Percentiles rank a stretch among this genome's conserved stretches.
These are phyloP conservation scores for Citrus glauca DNA, from an alignment of 345 rosid species.

Conservation along the genomic window DNA sequence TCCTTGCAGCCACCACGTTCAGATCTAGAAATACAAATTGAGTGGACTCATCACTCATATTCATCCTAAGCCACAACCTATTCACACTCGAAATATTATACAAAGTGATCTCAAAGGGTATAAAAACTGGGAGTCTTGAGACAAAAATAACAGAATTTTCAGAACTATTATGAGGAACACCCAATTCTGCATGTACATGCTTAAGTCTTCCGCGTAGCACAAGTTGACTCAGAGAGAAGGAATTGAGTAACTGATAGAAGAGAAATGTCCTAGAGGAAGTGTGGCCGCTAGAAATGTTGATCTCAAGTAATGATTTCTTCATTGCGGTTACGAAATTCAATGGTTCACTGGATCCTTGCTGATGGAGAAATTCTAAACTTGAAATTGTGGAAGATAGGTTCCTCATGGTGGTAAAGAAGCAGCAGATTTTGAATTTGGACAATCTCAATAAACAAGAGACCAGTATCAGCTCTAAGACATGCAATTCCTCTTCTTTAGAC, in stretches of 20 bases:
- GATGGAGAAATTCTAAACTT: constrained; percentile 37
- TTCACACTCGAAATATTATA: constrained; percentile 34
- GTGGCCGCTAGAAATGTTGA: constrained; percentile 17
- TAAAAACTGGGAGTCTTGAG: constrained; percentile 65
- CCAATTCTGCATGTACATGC: constrained; percentile 46
- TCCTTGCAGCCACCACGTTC: constrained; percentile 30
- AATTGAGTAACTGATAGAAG: constrained; percentile 34
- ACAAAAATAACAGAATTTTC: constrained; percentile 62
- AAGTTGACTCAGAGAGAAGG: constrained; percentile 46
- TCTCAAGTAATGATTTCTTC: constrained; percentile 34
- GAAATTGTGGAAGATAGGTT: constrained; percentile 50
- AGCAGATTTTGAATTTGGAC: constrained; percentile 42
- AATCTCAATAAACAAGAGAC: constrained; percentile 49
- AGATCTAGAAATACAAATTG: constrained; percentile 61
- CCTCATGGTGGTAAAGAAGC: constrained; percentile 29
- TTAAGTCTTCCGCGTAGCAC: constrained; percentile 31
- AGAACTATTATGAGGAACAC: constrained; percentile 57
- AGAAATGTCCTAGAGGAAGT: constrained; percentile 19
- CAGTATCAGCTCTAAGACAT: constrained; percentile 46
- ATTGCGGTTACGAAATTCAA: constrained; percentile 54
- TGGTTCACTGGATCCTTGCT: constrained; percentile 40
- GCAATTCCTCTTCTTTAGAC: constrained; percentile 51
- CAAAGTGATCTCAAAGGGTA: constrained; percentile 54
- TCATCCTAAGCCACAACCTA: constrained; percentile 71
- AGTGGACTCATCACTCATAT: constrained; percentile 34